phyloP scores from a whole-genome alignment of 257 asterid genomes.

The Ocimum tenuiflorum region DNA sequence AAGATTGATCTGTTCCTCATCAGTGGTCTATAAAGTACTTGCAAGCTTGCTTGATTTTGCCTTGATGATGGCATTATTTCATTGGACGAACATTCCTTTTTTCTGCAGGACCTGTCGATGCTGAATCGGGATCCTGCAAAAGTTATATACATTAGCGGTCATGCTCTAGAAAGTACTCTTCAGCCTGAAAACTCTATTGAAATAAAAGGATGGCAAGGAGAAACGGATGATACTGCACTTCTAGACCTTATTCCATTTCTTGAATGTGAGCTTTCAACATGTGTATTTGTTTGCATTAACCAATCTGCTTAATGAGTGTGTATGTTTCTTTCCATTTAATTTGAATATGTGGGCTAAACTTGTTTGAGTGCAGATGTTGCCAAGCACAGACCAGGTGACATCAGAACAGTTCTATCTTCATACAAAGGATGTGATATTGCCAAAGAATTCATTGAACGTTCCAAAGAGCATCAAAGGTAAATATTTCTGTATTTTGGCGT shows the following conservation, averaged over 20 bases:
- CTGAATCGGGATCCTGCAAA: constrained; percentile 83
- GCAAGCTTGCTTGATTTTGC: neutral
- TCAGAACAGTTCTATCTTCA: constrained; percentile 73
- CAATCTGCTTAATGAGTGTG: constrained; percentile 9
- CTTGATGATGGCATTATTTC: no score
- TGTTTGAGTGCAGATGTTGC: constrained; percentile 64
- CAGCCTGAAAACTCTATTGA: constrained; percentile 72
- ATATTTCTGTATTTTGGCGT: no score
- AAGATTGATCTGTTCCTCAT: neutral
- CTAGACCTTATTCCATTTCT: constrained; percentile 87
- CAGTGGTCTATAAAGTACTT: neutral
- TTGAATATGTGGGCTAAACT: constrained; percentile 3
- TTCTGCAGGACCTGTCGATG: constrained; percentile 72
- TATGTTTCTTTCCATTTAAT: neutral
- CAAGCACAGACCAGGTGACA: constrained; percentile 66
- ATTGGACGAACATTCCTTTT: neutral
- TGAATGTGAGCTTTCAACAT: constrained; percentile 54
- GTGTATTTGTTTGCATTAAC: neutral
- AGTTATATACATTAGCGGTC: constrained; percentile 67
- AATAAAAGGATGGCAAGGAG: constrained; percentile 77
- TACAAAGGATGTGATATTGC: constrained; percentile 81
- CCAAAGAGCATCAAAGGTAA: constrained; percentile 72
- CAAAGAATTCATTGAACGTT: constrained; percentile 79
- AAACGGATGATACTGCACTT: constrained; percentile 71
- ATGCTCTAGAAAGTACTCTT: constrained; percentile 72